Evolutionary conservation across 2,329 filamentous ascomycete genomes (phyloP).

Genomic region (Trichophyton rubrum): DNA sequence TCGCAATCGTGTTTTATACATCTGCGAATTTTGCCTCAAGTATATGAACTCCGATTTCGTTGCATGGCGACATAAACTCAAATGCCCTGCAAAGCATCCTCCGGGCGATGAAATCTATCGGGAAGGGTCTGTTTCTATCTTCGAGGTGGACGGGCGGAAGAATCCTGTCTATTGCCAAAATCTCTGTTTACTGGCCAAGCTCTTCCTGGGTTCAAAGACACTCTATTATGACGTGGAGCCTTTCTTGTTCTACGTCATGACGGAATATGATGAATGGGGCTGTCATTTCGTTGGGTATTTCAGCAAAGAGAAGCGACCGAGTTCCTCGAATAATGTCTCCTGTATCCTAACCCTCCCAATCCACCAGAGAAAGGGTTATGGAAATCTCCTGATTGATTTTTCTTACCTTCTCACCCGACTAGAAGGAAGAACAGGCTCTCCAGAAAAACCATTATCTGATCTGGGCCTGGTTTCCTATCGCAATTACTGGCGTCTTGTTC

Average conservation of each 20-base stretch:
- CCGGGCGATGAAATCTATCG: conserved; percentile 97
- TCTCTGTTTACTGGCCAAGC: conserved; percentile 82
- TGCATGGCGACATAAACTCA: conserved; percentile 92
- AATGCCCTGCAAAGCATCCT: conserved; percentile 91
- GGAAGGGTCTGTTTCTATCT: conserved; percentile 86
- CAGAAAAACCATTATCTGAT: conserved; percentile 92
- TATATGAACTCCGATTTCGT: conserved; percentile 99
- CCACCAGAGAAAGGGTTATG: conserved; percentile 93
- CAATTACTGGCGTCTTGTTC: conserved; percentile 86
- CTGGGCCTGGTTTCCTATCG: conserved; percentile 96
- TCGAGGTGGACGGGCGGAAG: conserved; percentile 88
- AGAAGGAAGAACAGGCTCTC: conserved; percentile 86
- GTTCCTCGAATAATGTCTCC: conserved; percentile 92
- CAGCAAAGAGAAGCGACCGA: conserved; percentile 92
- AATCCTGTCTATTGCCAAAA: conserved; percentile 97
- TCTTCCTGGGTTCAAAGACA: conserved; percentile 96
- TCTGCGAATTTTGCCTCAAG: conserved; percentile 97
- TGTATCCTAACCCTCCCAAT: conserved; percentile 94
- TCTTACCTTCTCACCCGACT: conserved; percentile 91
- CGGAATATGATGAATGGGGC: conserved; percentile 72
- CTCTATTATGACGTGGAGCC: conserved; percentile 99
- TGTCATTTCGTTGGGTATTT: conserved; percentile 99
- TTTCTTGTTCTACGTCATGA: conserved; percentile 98
- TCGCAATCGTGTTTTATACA: conserved; percentile 90
- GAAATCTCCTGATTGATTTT: conserved; percentile 93